Base-by-base conservation (phyloP, 2,329 filamentous ascomycete genomes). In the Pseudogymnoascus sp. region DNA sequence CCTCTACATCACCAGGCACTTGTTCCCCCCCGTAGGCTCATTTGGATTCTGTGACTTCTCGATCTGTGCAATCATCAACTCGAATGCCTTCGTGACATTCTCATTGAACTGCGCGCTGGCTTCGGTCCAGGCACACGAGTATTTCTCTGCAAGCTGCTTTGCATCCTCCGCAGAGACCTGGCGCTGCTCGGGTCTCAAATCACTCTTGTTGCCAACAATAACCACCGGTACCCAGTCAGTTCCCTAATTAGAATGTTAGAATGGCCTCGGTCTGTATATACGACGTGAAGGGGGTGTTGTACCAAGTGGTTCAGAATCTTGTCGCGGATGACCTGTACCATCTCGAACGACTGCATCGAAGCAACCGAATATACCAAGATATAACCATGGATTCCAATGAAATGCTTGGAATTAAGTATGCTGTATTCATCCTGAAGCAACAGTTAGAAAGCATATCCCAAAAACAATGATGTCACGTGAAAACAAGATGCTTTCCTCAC, bases 331-430 rank as follows among this genome's bases (percentile, higher is more conserved):
- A 97, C 91, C 70, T 90, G 86, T 58, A 96, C 88, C 93, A 97
- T 99, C 74, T 99, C 94, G 71, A 97, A 97, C 8, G 91, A 96
- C 69, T 94, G 89, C 71, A 90, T 86, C 57, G 90, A 96, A 20
- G 90, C 89, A 58, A 99, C 92, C n/a, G 92, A 96, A 77, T 99
- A 99, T 57, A 97, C 93, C 63, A 99, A 88, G 83, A 99, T 91
- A 75, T 97, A 99, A 62, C 94, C 94, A 78, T 99, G 94, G 67
- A 97, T 97, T 65, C 94, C 94, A 74, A 99, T 97, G 71, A 97
- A 97, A 74, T 97, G 93, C 78, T 97, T 97, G 65, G 90, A 96
- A 76, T 97, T 97, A 64, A 99, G 81, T 66, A 97, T 97, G 72
- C 90, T 96, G 80, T 99, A 99, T 76, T 99, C 94, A 79, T 99